Evolutionary conservation across 2,329 filamentous ascomycete species (phyloP).

Genomic region (Zymoseptoria passerinii): DNA sequence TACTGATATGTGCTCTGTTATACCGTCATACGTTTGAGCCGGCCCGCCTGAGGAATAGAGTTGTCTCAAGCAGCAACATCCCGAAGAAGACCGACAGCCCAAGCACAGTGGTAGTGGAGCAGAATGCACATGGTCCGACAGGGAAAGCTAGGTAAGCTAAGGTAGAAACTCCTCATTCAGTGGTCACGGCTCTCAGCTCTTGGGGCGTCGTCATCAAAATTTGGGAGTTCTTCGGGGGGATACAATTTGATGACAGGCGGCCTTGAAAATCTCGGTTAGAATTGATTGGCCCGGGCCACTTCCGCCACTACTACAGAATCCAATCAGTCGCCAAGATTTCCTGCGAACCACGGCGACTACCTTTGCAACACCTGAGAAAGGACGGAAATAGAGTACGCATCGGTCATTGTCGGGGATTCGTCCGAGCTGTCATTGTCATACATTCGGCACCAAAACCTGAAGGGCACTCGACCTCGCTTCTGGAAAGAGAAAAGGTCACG

Average conservation of each 20-base stretch:
- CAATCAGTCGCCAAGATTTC: not conserved
- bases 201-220: not conserved
- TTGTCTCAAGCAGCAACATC: not conserved
- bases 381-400: not conserved
- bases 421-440: not conserved
- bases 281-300: not conserved
- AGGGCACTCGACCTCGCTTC: conserved; percentile 13
- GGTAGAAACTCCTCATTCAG: no score
- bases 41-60: not conserved
- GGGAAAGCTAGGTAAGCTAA: no score
- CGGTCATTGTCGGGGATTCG: not conserved
- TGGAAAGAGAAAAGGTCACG: conserved; percentile 19
- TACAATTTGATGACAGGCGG: not conserved
- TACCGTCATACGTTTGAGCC: not conserved
- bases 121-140: not conserved
- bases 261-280: not conserved
- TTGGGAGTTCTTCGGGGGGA: not conserved
- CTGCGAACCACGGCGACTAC: not conserved
- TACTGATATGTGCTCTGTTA: not conserved
- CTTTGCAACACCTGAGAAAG: not conserved
- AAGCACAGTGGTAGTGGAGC: not conserved
- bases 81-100: not conserved
- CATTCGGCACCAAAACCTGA: not conserved
- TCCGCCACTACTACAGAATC: not conserved
- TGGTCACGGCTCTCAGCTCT: no score